Evolutionary conservation across 2,329 filamentous ascomycete species (phyloP), one percentile per base, ranked within the genome.

Genomic region (Alternaria viburni): DNA sequence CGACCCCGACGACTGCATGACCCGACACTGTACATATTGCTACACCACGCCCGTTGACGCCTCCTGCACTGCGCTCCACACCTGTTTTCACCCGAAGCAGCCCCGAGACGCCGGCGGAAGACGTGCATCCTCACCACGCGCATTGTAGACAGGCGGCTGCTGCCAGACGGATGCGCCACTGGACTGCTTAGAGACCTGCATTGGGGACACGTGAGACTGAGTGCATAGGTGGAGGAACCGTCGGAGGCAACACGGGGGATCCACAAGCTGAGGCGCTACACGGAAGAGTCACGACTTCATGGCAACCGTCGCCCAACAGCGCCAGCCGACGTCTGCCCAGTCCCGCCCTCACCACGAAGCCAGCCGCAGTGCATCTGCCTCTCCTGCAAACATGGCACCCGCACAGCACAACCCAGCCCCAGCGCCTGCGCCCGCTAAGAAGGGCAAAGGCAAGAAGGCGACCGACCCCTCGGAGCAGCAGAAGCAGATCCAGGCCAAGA

Each of bases 401-500:
- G 77, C 82, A 57, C 77, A 77, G 74, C 75, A 81, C 57, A 82
- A 86, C 49, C 82, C 86, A n/a, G 80, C 86, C 50, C 81, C 83
- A 50, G 82, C 87, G 60, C 82, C 86, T 17, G 80, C 86, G 50
- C 81, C 83, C 52, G 81, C 87, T 54, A 96, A 93, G 83, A 96
- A 96, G 82, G 88, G 86, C 59, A 97, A 96, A 83, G 88, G 86
- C 71, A 97, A 96, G 83, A 97, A 96, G 83, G 85, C 87, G 10
- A 83, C 92, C 68, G 94, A 97, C 78, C 91, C 93, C 19, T 92
- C 89, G 73, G 96, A 98, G 81, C 93, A 94, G 50, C 93, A 93
- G 65, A 96, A 97, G 81, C 87, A 97, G 68, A 88, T 99, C 55
- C 91, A 94, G 67, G 93, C 94, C 66, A 93, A 96, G 77, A 97